Conservation (phyloP, 106 monocot genomes). For the Dendrobium huoshanense region DNA sequence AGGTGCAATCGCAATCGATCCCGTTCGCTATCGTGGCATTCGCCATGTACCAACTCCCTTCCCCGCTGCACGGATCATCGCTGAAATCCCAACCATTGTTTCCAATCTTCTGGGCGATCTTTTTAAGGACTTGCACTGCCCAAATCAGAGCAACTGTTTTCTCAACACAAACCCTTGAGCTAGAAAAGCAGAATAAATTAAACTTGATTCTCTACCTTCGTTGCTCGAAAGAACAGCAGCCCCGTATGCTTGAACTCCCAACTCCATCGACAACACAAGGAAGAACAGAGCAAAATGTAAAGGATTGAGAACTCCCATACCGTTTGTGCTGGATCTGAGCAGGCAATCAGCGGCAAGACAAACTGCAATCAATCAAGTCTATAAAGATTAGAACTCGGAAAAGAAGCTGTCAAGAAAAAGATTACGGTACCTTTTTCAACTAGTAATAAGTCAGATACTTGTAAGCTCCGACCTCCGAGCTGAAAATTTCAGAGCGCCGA, state of each 20-base stretch:
- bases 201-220: not conserved
- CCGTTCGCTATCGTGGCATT: slow-evolving; percentile 14
- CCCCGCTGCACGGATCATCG: slow-evolving; percentile 55
- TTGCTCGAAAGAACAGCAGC: not conserved
- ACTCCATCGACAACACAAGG: not conserved
- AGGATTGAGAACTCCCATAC: not conserved
- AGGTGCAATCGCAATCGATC: slow-evolving; percentile 46
- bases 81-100: slow-evolving; percentile 55
- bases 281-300: not conserved
- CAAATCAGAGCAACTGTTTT: not conserved
- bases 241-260: not conserved
- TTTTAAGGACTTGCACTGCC: slow-evolving; percentile 35
- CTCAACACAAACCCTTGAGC: not conserved
- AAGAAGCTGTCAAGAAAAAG: not conserved
- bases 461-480: not conserved
- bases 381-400: not conserved
- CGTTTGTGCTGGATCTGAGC: not conserved
- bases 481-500: not conserved
- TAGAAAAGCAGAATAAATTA: not conserved
- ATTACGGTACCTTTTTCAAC: not conserved
- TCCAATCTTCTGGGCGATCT: slow-evolving; percentile 36
- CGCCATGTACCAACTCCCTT: slow-evolving; percentile 32
- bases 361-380: not conserved
- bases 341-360: not conserved
- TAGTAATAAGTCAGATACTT: not conserved